Base-by-base conservation (phyloP, 805 yeast genomes). In the Pichia cabralensis region DNA sequence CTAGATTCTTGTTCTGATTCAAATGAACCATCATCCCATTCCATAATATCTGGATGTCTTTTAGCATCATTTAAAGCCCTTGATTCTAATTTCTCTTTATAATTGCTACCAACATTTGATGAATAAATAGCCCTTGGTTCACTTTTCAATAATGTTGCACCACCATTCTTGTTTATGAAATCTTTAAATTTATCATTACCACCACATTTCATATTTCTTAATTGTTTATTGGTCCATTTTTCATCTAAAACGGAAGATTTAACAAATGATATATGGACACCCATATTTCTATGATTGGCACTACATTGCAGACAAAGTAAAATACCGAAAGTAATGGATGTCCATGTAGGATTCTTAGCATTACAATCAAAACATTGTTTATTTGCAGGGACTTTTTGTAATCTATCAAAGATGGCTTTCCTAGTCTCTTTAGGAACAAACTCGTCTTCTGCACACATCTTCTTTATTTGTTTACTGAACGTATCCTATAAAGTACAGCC, bases 271-370 rank as follows among this genome's bases (percentile, higher is more conserved):
- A 92, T 79, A 57, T 92, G 98, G 25, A 88, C 96, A 40, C 98
- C 98, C 61, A 92, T 61, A 57, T 86, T 86, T 59, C 98, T 75
- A 64, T 92, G 98, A 34, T 81, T 85, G 4, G 97, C 88, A 35
- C 95, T 82, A 59, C 98, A 92, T 57, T 92, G 95, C 41, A 88
- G 69, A 64, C 98, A 92, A 39, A 92, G 63, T 55, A 88, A 72
- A 34, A 88, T 82, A 36, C 96, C 98, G 59, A 84, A 89, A 11
- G 97, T 95, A 36, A 89, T 86, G 11, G 97, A 89, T 4, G 98
- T 84, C 98, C 98, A 92, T 1, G 97, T 85, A 24, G 98, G 97
- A 56, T 88, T 88, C 54, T 82, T 85, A 48, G 88, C 82, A 34
- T 80, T 72, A 60, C 98, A 92, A 56, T 92, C 98, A 61, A 92